These are phyloP conservation scores for Cryphonectria nitschkei DNA, from an alignment of 2,329 filamentous ascomycete genomes.

Conservation along the genomic window DNA sequence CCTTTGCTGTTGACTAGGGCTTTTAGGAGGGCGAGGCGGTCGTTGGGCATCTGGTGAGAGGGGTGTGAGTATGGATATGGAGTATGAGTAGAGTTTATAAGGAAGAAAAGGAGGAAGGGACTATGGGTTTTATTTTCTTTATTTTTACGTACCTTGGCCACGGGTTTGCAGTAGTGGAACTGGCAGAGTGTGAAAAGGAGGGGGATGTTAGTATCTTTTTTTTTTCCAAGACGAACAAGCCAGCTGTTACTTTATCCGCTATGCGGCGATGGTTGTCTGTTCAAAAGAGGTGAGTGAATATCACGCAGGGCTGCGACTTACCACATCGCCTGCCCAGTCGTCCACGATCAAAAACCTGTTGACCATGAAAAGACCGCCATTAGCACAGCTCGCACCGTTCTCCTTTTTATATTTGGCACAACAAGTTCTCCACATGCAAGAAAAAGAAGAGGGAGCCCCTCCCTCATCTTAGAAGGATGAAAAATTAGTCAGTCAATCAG, in stretches of 20 bases:
- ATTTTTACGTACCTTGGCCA: conserved; percentile 50
- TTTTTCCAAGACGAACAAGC: too few relatives aligned
- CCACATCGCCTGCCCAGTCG: conserved; percentile 63
- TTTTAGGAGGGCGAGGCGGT: conserved; percentile 72
- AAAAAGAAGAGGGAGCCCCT: background rate
- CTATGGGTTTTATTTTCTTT: too few relatives aligned
- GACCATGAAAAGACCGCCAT: background rate
- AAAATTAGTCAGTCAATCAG: background rate
- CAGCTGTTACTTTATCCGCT: too few relatives aligned
- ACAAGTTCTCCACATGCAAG: too few relatives aligned
- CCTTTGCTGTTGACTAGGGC: conserved; percentile 61
- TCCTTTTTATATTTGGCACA: background rate
- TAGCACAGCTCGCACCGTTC: background rate
- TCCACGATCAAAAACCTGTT: conserved; percentile 68
- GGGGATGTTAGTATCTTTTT: conserved; percentile 7
- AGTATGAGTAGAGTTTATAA: background rate
- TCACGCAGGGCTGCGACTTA: conserved; percentile 31
- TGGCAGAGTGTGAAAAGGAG: conserved; percentile 38
- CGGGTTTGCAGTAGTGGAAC: conserved; percentile 74
- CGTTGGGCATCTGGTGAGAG: conserved; percentile 50
- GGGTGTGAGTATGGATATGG: too few relatives aligned
- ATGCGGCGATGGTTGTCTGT: conserved; percentile 36
- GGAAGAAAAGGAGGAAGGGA: too few relatives aligned
- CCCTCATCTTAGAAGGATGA: too few relatives aligned
- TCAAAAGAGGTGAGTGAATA: background rate